A percentile compares a stretch with the other conserved stretches of the same genome.
Evolutionary conservation across 2,329 filamentous ascomycete species (phyloP).

Genomic region (Fusarium sp.): DNA sequence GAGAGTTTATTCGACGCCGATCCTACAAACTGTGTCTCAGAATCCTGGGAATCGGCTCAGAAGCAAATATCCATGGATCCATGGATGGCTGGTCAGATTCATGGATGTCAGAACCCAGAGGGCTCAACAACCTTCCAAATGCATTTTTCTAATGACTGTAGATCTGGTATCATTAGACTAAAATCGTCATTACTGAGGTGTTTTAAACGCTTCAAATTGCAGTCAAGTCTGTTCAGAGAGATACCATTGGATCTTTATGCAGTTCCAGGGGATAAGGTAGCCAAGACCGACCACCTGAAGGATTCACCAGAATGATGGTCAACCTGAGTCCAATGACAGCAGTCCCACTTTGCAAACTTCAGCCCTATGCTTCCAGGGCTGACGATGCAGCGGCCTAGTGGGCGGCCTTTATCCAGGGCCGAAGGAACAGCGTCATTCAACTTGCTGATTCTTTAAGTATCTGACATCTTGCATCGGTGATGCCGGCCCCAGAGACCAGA

Average conservation of each 20-base stretch:
- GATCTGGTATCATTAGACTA: neutral
- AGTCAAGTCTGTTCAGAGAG: neutral
- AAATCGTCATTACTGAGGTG: too few species aligned
- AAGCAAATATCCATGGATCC: too few species aligned
- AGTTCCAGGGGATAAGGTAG: neutral
- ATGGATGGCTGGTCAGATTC: neutral
- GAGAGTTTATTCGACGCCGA: conserved; percentile 27
- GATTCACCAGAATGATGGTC: neutral
- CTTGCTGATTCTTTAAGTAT: neutral
- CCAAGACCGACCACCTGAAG: conserved; percentile 1
- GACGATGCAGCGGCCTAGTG: conserved; percentile 34
- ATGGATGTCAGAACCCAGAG: neutral
- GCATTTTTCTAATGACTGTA: neutral
- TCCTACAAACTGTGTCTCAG: conserved; percentile 37
- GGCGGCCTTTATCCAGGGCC: conserved; percentile 18
- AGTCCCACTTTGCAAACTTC: conserved; percentile 42
- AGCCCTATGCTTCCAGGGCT: conserved; percentile 41
- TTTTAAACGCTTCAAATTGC: neutral
- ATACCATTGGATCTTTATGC: neutral
- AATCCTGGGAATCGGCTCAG: conserved; percentile 23
- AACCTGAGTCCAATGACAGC: conserved; percentile 9
- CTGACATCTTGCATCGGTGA: conserved; percentile 14
- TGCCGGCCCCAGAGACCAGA: conserved; percentile 3
- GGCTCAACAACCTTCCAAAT: neutral
- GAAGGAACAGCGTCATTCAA: conserved; percentile 3